Evolutionary conservation across 116 monocot genomes (phyloP).

Genomic region (Phalaenopsis hybrid): DNA sequence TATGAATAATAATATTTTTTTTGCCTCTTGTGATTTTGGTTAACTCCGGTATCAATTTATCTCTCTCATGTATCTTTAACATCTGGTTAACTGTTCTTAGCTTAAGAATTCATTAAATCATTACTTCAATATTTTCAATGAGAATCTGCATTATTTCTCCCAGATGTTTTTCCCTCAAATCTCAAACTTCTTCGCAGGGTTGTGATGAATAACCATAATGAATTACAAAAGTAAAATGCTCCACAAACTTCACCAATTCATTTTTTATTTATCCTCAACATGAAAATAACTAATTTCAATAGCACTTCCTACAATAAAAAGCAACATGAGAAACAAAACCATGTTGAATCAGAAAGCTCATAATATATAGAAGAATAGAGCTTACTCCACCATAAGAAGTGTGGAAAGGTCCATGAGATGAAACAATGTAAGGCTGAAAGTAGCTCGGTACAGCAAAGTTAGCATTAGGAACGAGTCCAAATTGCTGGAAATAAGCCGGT

Average conservation of each 20-base stretch:
- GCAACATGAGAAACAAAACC: background rate
- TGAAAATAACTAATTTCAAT: slow-evolving; percentile 2
- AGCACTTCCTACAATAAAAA: slow-evolving; percentile 1
- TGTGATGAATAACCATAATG: background rate
- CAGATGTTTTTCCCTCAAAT: background rate
- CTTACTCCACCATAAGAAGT: slow-evolving; percentile 73
- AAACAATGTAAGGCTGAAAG: slow-evolving; percentile 78
- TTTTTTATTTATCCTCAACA: background rate
- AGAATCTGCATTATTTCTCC: background rate
- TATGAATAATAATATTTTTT: no score
- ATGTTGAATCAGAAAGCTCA: background rate
- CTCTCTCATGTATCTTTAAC: background rate
- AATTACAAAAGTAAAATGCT: background rate
- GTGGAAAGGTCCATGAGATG: slow-evolving; percentile 87
- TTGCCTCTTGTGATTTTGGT: no score
- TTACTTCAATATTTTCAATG: background rate
- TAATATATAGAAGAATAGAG: slow-evolving; percentile 2
- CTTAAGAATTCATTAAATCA: background rate
- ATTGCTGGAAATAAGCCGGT: slow-evolving; percentile 94
- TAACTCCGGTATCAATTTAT: no score
- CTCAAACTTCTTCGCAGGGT: background rate
- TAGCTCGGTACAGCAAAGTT: slow-evolving; percentile 78
- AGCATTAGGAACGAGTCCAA: slow-evolving; percentile 54
- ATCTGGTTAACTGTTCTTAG: background rate
- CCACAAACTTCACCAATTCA: background rate